These are phyloP conservation scores for Hymenoscyphus scutula DNA, from an alignment of 2,329 filamentous ascomycete species.

Conservation along the genomic window DNA sequence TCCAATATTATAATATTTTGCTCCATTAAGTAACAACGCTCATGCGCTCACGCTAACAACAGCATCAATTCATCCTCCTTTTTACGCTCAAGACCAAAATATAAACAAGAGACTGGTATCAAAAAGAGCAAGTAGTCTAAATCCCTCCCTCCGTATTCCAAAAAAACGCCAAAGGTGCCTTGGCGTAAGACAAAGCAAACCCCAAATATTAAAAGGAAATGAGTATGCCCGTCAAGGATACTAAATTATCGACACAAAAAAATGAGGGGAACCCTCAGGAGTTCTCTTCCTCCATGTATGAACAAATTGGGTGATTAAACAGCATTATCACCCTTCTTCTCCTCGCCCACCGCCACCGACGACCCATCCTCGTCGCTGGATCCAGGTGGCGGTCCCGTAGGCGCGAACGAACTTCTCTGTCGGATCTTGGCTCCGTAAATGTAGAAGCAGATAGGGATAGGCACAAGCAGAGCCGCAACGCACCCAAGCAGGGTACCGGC, in stretches of 20 bases:
- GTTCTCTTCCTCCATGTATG: not conserved
- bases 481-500: conserved; percentile 61
- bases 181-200: not conserved
- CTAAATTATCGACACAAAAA: not conserved
- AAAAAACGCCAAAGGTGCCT: not conserved
- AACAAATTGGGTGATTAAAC: not conserved
- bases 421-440: conserved; percentile 58
- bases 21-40: too few relatives aligned
- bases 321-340: conserved; percentile 19
- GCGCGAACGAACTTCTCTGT: conserved; percentile 54
- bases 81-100: not conserved
- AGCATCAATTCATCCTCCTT: not conserved
- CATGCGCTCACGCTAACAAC: too few relatives aligned
- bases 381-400: conserved; percentile 38
- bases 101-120: not conserved
- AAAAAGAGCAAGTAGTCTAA: conserved; percentile 2
- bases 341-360: conserved; percentile 10
- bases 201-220: not conserved
- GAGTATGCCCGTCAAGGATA: not conserved
- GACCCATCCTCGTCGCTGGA: conserved; percentile 26
- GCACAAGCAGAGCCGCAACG: conserved; percentile 55
- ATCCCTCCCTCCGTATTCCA: not conserved
- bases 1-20: too few relatives aligned
- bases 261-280: not conserved
- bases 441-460: conserved; percentile 63